These are phyloP conservation scores for Thozetella sp. DNA, from an alignment of 495 filamentous ascomycete genomes.

Conservation along the genomic window DNA sequence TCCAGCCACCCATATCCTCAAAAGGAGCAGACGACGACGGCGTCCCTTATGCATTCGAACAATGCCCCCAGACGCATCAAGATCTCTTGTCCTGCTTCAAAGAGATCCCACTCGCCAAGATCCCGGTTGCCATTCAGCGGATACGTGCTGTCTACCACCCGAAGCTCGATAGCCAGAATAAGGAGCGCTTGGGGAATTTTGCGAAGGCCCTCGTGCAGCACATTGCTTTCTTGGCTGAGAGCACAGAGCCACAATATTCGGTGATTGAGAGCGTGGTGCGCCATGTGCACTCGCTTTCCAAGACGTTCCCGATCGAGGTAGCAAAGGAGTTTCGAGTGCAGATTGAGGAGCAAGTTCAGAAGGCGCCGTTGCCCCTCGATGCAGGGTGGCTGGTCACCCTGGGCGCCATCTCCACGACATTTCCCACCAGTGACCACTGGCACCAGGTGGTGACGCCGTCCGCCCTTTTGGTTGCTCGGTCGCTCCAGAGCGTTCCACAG, in stretches of 20 bases:
- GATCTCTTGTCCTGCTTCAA: slow-evolving; percentile 70
- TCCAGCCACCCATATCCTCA: slow-evolving; percentile 27
- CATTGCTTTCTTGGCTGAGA: slow-evolving; percentile 65
- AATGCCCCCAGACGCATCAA: slow-evolving; percentile 76
- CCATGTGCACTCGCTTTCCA: slow-evolving; percentile 68
- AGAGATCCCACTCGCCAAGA: slow-evolving; percentile 57
- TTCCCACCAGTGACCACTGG: slow-evolving; percentile 95
- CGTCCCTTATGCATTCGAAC: slow-evolving; percentile 74
- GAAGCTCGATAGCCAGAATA: slow-evolving; percentile 83
- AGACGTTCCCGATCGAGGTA: slow-evolving; percentile 76
- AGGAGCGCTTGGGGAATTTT: slow-evolving; percentile 77
- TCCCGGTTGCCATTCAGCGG: slow-evolving; percentile 81
- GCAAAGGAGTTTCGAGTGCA: slow-evolving; percentile 74
- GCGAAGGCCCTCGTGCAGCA: slow-evolving; percentile 77
- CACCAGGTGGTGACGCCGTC: slow-evolving; percentile 91
- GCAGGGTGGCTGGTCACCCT: slow-evolving; percentile 80
- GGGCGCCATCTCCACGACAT: slow-evolving; percentile 80
- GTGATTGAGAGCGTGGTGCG: slow-evolving; percentile 42
- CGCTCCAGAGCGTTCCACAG: slow-evolving; percentile 72
- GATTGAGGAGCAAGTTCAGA: slow-evolving; percentile 64
- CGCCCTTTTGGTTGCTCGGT: slow-evolving; percentile 76
- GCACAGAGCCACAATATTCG: slow-evolving; percentile 32
- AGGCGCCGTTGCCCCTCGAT: slow-evolving; percentile 60
- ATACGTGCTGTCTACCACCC: slow-evolving; percentile 89
- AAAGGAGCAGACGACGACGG: slow-evolving; percentile 43